These are phyloP conservation scores for Trametes hirsuta DNA, from an alignment of 1,284 basidiomycete genomes.

Conservation along the genomic window DNA sequence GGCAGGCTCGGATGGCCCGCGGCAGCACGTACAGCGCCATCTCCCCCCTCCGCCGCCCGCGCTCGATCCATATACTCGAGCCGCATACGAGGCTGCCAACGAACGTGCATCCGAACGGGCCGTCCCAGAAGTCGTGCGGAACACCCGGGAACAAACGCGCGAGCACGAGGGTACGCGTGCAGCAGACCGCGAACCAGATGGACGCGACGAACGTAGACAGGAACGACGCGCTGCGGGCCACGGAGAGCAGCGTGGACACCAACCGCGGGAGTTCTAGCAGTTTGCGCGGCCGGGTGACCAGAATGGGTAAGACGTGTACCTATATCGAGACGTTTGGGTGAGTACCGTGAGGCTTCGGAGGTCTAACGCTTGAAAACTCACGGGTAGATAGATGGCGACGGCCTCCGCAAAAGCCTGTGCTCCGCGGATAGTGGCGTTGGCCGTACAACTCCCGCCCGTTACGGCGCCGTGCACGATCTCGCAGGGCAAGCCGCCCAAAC, in stretches of 20 bases:
- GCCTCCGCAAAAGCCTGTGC: conserved; percentile 62
- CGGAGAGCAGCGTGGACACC: conserved; percentile 47
- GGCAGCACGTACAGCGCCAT: conserved; percentile 80
- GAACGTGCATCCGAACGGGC: conserved; percentile 67
- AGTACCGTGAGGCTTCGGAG: not conserved
- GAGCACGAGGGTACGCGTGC: conserved; percentile 63
- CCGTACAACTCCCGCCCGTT: conserved; percentile 57
- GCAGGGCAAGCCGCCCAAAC: conserved; percentile 72
- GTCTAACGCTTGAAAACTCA: conserved; percentile 31
- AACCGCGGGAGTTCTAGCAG: conserved; percentile 48
- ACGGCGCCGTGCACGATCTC: conserved; percentile 67
- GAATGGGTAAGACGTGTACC: conserved; percentile 69
- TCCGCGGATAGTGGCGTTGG: conserved; percentile 58
- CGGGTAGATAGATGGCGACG: conserved; percentile 68
- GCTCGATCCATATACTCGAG: conserved; percentile 75
- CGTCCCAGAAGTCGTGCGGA: conserved; percentile 78
- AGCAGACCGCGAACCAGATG: conserved; percentile 70
- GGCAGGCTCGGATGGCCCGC: conserved; percentile 60
- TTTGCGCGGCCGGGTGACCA: conserved; percentile 58
- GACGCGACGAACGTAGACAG: conserved; percentile 71
- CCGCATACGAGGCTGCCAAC: conserved; percentile 74
- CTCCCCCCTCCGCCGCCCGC: conserved; percentile 68
- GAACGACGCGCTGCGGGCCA: conserved; percentile 69
- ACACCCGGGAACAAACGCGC: conserved; percentile 65
- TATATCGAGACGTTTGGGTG: conserved; percentile 32